Base-by-base conservation (phyloP, 306 rosid species). In the Argentina anserina region DNA sequence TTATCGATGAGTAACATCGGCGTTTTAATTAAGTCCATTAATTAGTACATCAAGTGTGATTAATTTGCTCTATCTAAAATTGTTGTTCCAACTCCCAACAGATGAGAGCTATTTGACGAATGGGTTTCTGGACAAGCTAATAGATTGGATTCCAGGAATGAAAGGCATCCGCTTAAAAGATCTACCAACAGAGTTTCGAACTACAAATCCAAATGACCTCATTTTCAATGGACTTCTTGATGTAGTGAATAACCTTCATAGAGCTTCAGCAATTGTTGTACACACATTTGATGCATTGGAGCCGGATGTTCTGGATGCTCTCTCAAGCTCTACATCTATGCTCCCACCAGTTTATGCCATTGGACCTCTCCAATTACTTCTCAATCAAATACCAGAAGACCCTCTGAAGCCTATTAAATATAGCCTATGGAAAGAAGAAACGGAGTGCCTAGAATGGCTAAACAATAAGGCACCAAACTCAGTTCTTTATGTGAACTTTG, bases 401-500 rank as follows among this genome's bases (percentile, higher is more conserved):
- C 37, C 28, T 37, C 21, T 69, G 34, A 1, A 23, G 0, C 7
- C 23, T 4, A 21, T 52, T 3, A 52, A 52, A 7, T 70, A 55
- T 18, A 70, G 75, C 17, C 29, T 70, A 3, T 70, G 64, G 74
- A 70, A 9, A 23, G 74, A 52, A 70, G 74, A 52, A 7, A 52
- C 49, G 23, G 64, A 52, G 15, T 70, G 74, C 64, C 50, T 52
- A 8, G 15, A 21, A 9, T 70, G 74, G 74, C 64, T 70, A 6
- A 15, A 70, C 7, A 11, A n/a, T 3, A 50, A 36, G 49, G 37
- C 37, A 0, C 47, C 47, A 70, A 70, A 70, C 7, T 36, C 74
- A 9, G 74, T 70, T 25, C 8, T 70, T 13, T 52, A 70, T 36
- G 74, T 50, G 7, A 70, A 70, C 28, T 70, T 70, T 1, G 64